phyloP scores from a whole-genome alignment of 495 filamentous ascomycete species.

The Aspergillus cristatus region DNA sequence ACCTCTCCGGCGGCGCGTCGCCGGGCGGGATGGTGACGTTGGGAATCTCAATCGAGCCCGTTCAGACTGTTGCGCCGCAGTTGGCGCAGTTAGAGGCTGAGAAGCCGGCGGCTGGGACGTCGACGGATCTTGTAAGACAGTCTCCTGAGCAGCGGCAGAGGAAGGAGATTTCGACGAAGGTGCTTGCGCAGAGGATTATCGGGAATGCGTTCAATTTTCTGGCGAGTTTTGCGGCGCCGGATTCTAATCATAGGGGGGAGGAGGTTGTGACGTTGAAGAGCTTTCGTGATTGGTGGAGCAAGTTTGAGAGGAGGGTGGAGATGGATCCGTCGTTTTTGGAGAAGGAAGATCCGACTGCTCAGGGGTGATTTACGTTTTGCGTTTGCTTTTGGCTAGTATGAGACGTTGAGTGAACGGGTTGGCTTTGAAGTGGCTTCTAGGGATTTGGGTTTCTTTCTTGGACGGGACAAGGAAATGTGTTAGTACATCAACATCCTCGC shows the following conservation, averaged over 20 bases:
- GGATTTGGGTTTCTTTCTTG: background rate
- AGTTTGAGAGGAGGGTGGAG: conserved; percentile 85
- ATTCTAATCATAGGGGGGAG: conserved; percentile 40
- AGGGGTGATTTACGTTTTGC: conserved; percentile 2
- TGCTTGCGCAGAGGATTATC: conserved; percentile 86
- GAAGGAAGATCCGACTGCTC: conserved; percentile 48
- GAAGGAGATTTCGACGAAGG: conserved; percentile 49
- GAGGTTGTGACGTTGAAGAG: conserved; percentile 84
- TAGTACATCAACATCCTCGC: too few relatives aligned
- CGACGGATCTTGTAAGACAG: conserved; percentile 23
- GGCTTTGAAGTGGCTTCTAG: background rate
- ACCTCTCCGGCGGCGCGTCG: conserved; percentile 1
- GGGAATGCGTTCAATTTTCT: conserved; percentile 97
- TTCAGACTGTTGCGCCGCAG: conserved; percentile 57
- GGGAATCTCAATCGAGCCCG: conserved; percentile 76
- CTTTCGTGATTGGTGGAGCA: conserved; percentile 95
- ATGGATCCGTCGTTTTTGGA: conserved; percentile 86
- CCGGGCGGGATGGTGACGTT: conserved; percentile 47
- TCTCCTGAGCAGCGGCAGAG: conserved; percentile 20
- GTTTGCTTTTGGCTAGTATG: background rate
- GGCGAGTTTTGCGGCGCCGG: conserved; percentile 64
- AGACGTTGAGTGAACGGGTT: background rate
- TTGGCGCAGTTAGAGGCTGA: conserved; percentile 48
- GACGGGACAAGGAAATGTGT: background rate
- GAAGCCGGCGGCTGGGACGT: conserved; percentile 12